These are phyloP conservation scores for Lepidopterella palustris DNA, from an alignment of 495 filamentous ascomycete genomes.

Conservation along the genomic window DNA sequence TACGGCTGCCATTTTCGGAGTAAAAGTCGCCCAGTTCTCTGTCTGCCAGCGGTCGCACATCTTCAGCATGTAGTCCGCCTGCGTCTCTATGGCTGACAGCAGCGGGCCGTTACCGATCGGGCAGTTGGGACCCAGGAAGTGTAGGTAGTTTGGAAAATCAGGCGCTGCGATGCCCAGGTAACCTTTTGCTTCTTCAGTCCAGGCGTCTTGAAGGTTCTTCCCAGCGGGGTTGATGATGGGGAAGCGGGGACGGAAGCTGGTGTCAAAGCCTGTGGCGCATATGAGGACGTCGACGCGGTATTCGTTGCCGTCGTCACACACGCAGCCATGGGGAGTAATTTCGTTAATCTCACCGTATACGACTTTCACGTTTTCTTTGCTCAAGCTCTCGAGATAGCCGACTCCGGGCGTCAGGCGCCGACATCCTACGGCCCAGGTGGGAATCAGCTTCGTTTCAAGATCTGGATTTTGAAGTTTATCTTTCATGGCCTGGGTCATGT, in stretches of 20 bases:
- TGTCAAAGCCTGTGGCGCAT: slow-evolving; percentile 50
- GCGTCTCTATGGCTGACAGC: slow-evolving; percentile 36
- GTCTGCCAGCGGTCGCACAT: slow-evolving; percentile 42
- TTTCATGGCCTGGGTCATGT: slow-evolving; percentile 37
- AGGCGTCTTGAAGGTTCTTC: slow-evolving; percentile 27
- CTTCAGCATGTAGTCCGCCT: slow-evolving; percentile 48
- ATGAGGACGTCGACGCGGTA: slow-evolving; percentile 34
- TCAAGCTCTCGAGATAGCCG: slow-evolving; percentile 34
- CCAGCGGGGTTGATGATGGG: slow-evolving; percentile 39
- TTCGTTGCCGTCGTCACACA: slow-evolving; percentile 28
- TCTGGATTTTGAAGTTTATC: slow-evolving; percentile 39
- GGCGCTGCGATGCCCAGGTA: slow-evolving; percentile 31
- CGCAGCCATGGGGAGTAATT: slow-evolving; percentile 26
- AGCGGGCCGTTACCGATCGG: slow-evolving; percentile 40
- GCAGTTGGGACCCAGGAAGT: slow-evolving; percentile 40
- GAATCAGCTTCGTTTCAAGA: slow-evolving; percentile 28
- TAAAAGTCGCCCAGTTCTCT: slow-evolving; percentile 31
- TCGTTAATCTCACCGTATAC: slow-evolving; percentile 30
- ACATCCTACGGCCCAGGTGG: slow-evolving; percentile 27
- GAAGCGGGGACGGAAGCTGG: slow-evolving; percentile 46
- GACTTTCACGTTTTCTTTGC: slow-evolving; percentile 30
- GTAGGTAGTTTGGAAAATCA: slow-evolving; percentile 32
- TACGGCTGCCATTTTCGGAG: slow-evolving; percentile 40
- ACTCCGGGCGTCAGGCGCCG: slow-evolving; percentile 31
- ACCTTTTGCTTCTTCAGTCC: slow-evolving; percentile 21